Conservation (phyloP, 2,329 filamentous ascomycete genomes). For the Teratosphaeria epicoccoides region DNA sequence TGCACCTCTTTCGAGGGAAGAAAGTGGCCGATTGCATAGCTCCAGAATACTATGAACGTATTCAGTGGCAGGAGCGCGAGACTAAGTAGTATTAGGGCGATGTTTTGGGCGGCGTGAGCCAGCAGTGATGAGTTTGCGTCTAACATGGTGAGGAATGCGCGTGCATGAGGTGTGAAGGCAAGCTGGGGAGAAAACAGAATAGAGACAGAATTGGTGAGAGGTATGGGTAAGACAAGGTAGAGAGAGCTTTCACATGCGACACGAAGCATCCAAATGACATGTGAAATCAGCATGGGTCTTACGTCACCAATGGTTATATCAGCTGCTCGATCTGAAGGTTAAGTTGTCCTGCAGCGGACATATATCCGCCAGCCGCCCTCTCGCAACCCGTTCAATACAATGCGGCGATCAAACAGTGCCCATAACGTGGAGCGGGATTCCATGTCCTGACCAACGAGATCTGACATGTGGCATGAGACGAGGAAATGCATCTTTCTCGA, state of each 20-base stretch:
- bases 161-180: background rate
- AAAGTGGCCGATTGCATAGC: conserved; percentile 25
- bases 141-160: conserved; percentile 20
- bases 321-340: no score
- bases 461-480: background rate
- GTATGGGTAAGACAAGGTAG: background rate
- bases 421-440: no score
- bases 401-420: no score
- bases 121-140: conserved; percentile 24
- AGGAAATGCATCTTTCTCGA: no score
- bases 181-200: background rate
- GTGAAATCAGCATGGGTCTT: no score
- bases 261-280: background rate
- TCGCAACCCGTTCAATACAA: no score
- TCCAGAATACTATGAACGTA: conserved; percentile 33
- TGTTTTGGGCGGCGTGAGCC: conserved; percentile 37
- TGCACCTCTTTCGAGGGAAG: conserved; percentile 19
- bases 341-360: no score
- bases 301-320: no score
- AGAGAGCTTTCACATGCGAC: background rate
- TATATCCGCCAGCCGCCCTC: no score
- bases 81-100: conserved; percentile 35
- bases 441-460: no score
- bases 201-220: no score
- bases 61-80: conserved; percentile 41